Percentiles rank a stretch among this genome's conserved stretches.
Conservation (phyloP, 108 stramenopile genomes). For the Epipyxis sp. region DNA sequence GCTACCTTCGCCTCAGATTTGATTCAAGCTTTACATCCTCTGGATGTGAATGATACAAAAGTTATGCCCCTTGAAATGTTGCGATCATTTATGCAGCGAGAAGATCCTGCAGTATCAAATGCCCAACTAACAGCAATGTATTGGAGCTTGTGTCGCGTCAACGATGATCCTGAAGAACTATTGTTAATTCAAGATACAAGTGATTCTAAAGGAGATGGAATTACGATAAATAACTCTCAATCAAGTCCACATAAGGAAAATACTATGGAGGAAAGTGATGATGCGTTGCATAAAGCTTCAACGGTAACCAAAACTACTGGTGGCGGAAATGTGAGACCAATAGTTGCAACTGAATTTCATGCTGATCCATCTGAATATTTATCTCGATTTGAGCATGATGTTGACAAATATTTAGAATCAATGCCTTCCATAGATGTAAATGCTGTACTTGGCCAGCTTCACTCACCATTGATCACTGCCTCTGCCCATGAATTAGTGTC, state of each 20-base stretch:
- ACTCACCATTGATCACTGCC: not conserved
- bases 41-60: conserved; percentile 1
- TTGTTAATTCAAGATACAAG: not conserved
- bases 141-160: not conserved
- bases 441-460: not conserved
- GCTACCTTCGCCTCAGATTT: not conserved
- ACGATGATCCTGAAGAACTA: not conserved
- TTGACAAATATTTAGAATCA: conserved; percentile 4
- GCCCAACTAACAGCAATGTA: not conserved
- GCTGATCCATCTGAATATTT: not conserved
- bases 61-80: not conserved
- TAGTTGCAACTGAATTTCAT: not conserved
- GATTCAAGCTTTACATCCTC: not conserved
- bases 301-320: not conserved
- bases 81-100: not conserved
- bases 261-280: not conserved
- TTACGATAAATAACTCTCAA: not conserved
- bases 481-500: conserved; percentile 5
- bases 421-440: not conserved
- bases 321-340: not conserved
- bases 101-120: not conserved
- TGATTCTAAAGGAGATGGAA: not conserved
- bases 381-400: not conserved
- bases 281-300: not conserved
- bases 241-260: not conserved